Evolutionary conservation across 495 filamentous ascomycete species (phyloP), one percentile per base, ranked within the genome.

Genomic region (Stereocaulon alpinum): DNA sequence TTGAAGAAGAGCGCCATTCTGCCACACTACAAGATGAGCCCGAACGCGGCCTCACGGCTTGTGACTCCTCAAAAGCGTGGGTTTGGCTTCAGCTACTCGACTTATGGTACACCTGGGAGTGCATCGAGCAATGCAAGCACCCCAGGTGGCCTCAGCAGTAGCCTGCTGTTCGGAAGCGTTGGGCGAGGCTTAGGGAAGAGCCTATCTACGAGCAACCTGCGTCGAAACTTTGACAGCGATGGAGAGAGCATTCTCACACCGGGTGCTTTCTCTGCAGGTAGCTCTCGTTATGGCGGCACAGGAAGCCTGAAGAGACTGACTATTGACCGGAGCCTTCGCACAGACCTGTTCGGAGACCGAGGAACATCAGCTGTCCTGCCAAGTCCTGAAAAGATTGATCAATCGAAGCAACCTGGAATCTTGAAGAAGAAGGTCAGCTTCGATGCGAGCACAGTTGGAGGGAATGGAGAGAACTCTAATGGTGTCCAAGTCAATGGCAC

Each of bases 361-460:
- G 66, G 68, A 65, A 76, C 76, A 6, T 76, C 80, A 6, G 64
- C 71, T 12, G 69, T 75, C 6, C 55, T 68, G 34, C 58, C 64
- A 32, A 65, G 51, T 47, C 52, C 62, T 12, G 65, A 68, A 22
- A 65, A 67, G 47, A 71, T 72, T 30, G 73, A 77, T 22, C 55
- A 68, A 6, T 47, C 63, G 4, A 72, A 68, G 14, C 68, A 77
- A 5, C 54, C 70, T 17, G 70, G 74, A 49, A 74, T 77, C 30
- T 71, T 87, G 61, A 87, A 82, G 66, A 96, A 95, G 74, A 82
- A 83, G 58, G 93, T 96, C 55, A 95, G 89, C 72, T 97, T 97
- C 65, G 89, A 95, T 65, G 81, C 83, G 11, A 76, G 74, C 62
- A 74, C 77, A 17, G 69, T 73, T 4, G 69, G 68, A 11, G 68